These are phyloP conservation scores for Rhodosporidiobolus odoratus DNA, from an alignment of 768 basidiomycete species.

Conservation along the genomic window DNA sequence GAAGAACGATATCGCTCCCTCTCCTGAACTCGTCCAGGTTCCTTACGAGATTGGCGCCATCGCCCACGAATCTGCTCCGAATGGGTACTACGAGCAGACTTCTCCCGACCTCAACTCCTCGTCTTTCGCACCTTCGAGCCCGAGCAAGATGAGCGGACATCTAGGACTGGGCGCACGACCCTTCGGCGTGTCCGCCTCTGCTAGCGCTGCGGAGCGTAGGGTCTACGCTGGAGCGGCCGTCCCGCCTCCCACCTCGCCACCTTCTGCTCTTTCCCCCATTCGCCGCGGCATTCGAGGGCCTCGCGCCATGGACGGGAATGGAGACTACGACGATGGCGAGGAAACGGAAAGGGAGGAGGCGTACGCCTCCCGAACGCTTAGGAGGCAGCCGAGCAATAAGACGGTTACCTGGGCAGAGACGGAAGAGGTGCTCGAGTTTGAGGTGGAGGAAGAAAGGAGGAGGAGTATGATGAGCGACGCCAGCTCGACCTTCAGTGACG, in stretches of 20 bases:
- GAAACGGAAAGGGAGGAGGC: slow-evolving; percentile 23
- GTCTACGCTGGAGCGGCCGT: neutral
- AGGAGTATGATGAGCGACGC: slow-evolving; percentile 31
- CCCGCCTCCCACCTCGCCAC: neutral
- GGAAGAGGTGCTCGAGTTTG: slow-evolving; percentile 39
- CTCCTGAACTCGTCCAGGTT: slow-evolving; percentile 25
- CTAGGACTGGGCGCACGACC: neutral
- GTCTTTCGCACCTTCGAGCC: neutral
- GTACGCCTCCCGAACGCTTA: neutral
- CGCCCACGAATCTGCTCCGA: slow-evolving; percentile 24
- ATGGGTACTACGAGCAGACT: slow-evolving; percentile 1
- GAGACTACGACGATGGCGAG: slow-evolving; percentile 1
- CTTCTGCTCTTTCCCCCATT: slow-evolving; percentile 7
- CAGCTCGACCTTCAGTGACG: slow-evolving; percentile 24
- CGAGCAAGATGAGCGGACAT: slow-evolving; percentile 5
- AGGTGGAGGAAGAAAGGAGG: slow-evolving; percentile 33
- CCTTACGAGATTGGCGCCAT: slow-evolving; percentile 31
- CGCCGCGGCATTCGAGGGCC: slow-evolving; percentile 32
- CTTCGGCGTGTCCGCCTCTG: neutral
- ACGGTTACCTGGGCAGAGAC: slow-evolving; percentile 40
- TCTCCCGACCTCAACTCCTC: neutral
- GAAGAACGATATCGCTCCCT: slow-evolving; percentile 14
- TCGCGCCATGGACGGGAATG: slow-evolving; percentile 6
- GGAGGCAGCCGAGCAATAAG: slow-evolving; percentile 34
- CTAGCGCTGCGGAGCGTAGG: too few relatives aligned